Percentiles rank a stretch among this genome's conserved stretches.
phyloP scores from a whole-genome alignment of 192 early-diverging fungal genomes.

The Blastocladiella britannica region DNA sequence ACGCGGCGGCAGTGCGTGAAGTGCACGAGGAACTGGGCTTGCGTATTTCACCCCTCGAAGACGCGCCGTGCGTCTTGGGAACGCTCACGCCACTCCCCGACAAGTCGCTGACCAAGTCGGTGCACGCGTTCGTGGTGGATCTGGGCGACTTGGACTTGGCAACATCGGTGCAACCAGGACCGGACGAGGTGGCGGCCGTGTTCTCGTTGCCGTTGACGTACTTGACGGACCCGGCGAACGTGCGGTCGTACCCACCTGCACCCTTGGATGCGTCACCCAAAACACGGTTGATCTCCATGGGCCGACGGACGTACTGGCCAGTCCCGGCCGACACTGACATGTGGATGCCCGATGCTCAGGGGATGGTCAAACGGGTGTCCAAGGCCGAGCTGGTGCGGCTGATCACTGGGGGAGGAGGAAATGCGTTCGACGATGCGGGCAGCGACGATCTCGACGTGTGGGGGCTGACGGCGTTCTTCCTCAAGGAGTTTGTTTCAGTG shows the following conservation, averaged over 20 bases:
- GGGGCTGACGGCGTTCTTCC: neutral
- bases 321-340: neutral
- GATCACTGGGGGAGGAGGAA: neutral
- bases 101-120: neutral
- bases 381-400: neutral
- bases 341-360: neutral
- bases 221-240: neutral
- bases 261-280: neutral
- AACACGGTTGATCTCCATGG: neutral
- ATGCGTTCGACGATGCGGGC: neutral
- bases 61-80: neutral
- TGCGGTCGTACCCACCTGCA: neutral
- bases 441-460: neutral
- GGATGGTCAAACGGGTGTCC: neutral
- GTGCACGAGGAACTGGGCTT: neutral
- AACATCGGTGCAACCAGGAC: too few relatives aligned
- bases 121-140: neutral
- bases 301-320: neutral
- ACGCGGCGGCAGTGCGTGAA: neutral
- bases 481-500: constrained; percentile 1
- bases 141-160: neutral
- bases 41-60: neutral
- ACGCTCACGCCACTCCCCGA: neutral
- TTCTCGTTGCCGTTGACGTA: neutral
- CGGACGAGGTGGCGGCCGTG: neutral